These are phyloP conservation scores for Arachnomyces sp. DNA, from an alignment of 2,329 filamentous ascomycete genomes.

Conservation along the genomic window DNA sequence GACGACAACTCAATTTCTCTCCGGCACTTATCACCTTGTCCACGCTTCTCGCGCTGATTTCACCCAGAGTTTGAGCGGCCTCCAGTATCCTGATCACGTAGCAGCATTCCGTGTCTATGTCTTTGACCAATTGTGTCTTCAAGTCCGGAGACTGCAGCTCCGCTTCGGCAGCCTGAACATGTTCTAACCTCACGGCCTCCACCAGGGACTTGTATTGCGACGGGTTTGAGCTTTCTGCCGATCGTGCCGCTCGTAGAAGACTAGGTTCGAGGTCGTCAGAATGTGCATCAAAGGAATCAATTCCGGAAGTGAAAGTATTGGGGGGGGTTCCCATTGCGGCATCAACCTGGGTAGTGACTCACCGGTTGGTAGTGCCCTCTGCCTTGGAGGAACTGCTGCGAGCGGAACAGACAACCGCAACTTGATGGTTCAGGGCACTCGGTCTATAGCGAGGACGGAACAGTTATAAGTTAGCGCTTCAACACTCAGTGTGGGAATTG, in stretches of 20 bases:
- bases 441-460: constrained; percentile 36
- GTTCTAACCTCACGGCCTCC: constrained; percentile 72
- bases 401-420: constrained; percentile 92
- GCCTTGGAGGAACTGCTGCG: constrained; percentile 89
- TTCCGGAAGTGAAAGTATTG: background rate
- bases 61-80: constrained; percentile 53
- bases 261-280: constrained; percentile 18
- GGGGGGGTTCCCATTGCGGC: constrained; percentile 2
- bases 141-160: constrained; percentile 54
- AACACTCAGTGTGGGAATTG: constrained; percentile 1
- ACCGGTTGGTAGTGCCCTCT: constrained; percentile 92
- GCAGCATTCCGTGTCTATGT: constrained; percentile 71
- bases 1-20: constrained; percentile 89
- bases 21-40: constrained; percentile 90
- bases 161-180: constrained; percentile 62
- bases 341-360: constrained; percentile 36
- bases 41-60: constrained; percentile 70
- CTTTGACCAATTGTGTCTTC: constrained; percentile 52
- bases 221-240: constrained; percentile 41
- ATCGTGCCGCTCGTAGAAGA: constrained; percentile 41
- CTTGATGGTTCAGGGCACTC: constrained; percentile 59
- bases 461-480: constrained; percentile 4
- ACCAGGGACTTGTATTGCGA: constrained; percentile 66
- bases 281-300: constrained; percentile 3
- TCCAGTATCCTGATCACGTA: constrained; percentile 68